Conservation (phyloP, 2,329 filamentous ascomycete genomes). For the Ceratocystis lukuohia region DNA sequence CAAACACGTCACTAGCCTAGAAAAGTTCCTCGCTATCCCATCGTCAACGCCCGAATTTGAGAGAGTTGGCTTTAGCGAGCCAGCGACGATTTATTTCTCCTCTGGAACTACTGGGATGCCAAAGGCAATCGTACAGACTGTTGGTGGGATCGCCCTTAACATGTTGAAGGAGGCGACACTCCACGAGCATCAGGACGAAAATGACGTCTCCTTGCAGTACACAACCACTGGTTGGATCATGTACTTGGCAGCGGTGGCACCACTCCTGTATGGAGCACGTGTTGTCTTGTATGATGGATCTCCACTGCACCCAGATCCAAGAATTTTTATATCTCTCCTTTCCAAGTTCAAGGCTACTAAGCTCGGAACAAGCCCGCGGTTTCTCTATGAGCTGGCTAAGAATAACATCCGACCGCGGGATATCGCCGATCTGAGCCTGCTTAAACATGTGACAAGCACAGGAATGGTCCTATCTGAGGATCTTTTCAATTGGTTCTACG, state of each 20-base stretch:
- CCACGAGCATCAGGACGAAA: slow-evolving; percentile 32
- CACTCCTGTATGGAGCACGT: slow-evolving; percentile 46
- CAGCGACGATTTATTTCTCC: slow-evolving; percentile 65
- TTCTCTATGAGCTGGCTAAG: slow-evolving; percentile 59
- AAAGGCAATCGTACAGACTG: slow-evolving; percentile 73
- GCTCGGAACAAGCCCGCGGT: slow-evolving; percentile 63
- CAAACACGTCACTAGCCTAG: slow-evolving; percentile 33
- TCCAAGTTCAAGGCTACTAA: slow-evolving; percentile 54
- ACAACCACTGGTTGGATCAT: slow-evolving; percentile 79
- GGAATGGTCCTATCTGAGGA: slow-evolving; percentile 71
- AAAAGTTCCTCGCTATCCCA: slow-evolving; percentile 31
- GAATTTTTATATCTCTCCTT: slow-evolving; percentile 48
- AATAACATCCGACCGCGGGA: slow-evolving; percentile 47
- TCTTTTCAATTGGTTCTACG: slow-evolving; percentile 67
- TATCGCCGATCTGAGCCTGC: slow-evolving; percentile 46
- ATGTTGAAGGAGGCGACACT: slow-evolving; percentile 44
- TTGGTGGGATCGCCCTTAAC: slow-evolving; percentile 48
- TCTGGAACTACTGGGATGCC: slow-evolving; percentile 72
- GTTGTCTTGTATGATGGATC: slow-evolving; percentile 71
- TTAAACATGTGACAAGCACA: slow-evolving; percentile 54
- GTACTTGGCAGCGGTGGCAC: slow-evolving; percentile 52
- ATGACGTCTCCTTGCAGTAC: slow-evolving; percentile 39
- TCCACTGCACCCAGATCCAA: slow-evolving; percentile 58
- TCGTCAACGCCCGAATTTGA: slow-evolving; percentile 22
- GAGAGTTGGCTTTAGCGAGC: slow-evolving; percentile 55